Percentiles rank a stretch among this genome's conserved stretches.
phyloP scores from a whole-genome alignment of 1,284 basidiomycete species.

The Meripilus lineatus region DNA sequence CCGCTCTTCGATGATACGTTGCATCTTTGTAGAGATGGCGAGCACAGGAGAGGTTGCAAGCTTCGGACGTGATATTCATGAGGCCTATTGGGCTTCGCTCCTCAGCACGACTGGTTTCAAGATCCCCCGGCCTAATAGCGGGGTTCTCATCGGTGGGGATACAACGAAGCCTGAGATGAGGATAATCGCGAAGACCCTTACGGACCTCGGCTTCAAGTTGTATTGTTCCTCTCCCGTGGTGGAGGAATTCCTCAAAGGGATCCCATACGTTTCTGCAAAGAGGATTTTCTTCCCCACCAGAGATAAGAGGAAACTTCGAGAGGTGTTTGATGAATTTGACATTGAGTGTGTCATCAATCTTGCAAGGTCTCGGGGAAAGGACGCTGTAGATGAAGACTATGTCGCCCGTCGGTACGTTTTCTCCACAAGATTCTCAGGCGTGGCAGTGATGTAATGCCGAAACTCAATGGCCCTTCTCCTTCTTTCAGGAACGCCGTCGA shows the following conservation, averaged over 20 bases:
- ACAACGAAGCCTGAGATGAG: slow-evolving; percentile 78
- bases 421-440: slow-evolving; percentile 3
- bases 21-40: slow-evolving; percentile 77
- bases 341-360: slow-evolving; percentile 97
- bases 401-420: slow-evolving; percentile 75
- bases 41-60: slow-evolving; percentile 98
- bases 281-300: slow-evolving; percentile 95
- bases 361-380: slow-evolving; percentile 74
- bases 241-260: slow-evolving; percentile 79
- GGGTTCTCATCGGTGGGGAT: slow-evolving; percentile 88
- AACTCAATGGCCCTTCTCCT: background rate
- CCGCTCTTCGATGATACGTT: slow-evolving; percentile 1
- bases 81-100: slow-evolving; percentile 94
- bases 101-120: slow-evolving; percentile 91
- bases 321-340: slow-evolving; percentile 92
- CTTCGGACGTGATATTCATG: slow-evolving; percentile 91
- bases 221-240: slow-evolving; percentile 83
- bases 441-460: too few relatives aligned
- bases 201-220: slow-evolving; percentile 86
- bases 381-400: slow-evolving; percentile 91
- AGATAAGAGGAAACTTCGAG: slow-evolving; percentile 93
- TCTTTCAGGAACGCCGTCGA: slow-evolving; percentile 78
- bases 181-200: slow-evolving; percentile 71
- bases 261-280: slow-evolving; percentile 79
- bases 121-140: slow-evolving; percentile 74